phyloP scores from a whole-genome alignment of 352 stramenopile species.

The Pythium pyrilobum region DNA sequence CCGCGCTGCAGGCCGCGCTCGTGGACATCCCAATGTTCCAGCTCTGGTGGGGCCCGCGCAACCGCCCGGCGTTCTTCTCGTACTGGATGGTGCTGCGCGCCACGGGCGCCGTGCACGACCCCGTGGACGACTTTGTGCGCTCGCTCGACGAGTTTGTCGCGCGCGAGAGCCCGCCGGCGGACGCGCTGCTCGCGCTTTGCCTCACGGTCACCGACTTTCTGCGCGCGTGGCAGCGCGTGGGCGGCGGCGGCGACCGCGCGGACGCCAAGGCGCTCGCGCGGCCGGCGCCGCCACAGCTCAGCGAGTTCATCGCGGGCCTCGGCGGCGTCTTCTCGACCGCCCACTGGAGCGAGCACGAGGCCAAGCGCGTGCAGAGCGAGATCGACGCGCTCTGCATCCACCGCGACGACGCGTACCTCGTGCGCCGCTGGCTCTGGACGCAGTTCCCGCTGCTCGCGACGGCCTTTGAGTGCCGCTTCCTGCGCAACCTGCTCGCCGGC shows the following conservation, averaged over 20 bases:
- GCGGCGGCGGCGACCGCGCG: too few species aligned
- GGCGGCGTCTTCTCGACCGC: conserved; percentile 43
- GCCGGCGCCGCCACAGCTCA: conserved; percentile 39
- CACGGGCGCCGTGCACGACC: conserved; percentile 64
- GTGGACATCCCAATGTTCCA: conserved; percentile 88
- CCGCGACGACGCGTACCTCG: conserved; percentile 64
- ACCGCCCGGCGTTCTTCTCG: conserved; percentile 74
- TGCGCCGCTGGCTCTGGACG: conserved; percentile 78
- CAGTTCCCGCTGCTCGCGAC: conserved; percentile 81
- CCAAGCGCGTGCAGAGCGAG: conserved; percentile 46
- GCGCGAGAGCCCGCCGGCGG: conserved; percentile 50
- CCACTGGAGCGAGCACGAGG: conserved; percentile 45
- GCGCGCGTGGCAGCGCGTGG: conserved; percentile 56
- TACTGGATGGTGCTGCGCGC: conserved; percentile 70
- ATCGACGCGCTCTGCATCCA: conserved; percentile 65
- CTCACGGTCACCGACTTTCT: conserved; percentile 80
- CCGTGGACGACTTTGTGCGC: conserved; percentile 74
- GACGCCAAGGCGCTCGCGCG: conserved; percentile 12
- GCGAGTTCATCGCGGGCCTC: conserved; percentile 69
- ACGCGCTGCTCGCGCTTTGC: conserved; percentile 63
- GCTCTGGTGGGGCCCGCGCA: conserved; percentile 76
- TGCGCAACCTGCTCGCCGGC: conserved; percentile 26
- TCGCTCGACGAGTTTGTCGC: conserved; percentile 73
- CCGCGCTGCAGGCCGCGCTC: conserved; percentile 51
- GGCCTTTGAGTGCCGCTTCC: conserved; percentile 67